Base-by-base conservation (phyloP, 192 early-diverging fungal species). In the Backusella mclennaniae region DNA sequence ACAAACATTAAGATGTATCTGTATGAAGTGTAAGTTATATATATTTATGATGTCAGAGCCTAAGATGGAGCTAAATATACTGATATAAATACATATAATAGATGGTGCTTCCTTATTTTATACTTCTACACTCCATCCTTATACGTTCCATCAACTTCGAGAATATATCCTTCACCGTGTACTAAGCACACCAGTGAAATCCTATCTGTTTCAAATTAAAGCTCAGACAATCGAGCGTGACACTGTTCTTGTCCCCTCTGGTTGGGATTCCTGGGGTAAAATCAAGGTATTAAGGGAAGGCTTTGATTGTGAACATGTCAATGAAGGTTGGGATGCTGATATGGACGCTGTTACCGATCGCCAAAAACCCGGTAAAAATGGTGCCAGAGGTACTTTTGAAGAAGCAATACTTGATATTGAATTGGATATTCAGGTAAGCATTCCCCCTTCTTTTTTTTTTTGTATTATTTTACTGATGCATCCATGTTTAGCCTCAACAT, bases 221-320 rank as follows among this genome's bases (percentile, higher is more conserved):
- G 91, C 96, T 1, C 90, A 95, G 67, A 91, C 96, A 4, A 90
- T 97, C 41, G 96, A 97, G 56, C 92, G 96, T 44, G 95, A 97
- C 74, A 85, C 87, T 36, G 94, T 97, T 36, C 84, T 95, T 80
- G 93, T 98, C 41, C 97, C 97, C 8, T 83, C 92, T 38, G 97
- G 97, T 15, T 98, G 96, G 97, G 97, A 98, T 82, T 92, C 93
- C 21, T 93, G 91, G 87, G 92, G 92, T 35, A 96, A 97, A 76
- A 96, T 99, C 68, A 84, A 88, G 35, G 88, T 93, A 31, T 72
- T 94, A 42, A 87, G 90, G 26, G 91, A 90, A 73, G 90, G 89
- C 19, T 96, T 95, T 77, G 92, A 93, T 69, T 92, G 90, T 76
- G 78, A 88, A 5, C 82, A 84, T 19, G 76, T 89, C n/a, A 84